A percentile compares a stretch with the other conserved stretches of the same genome.
Evolutionary conservation across 1,284 basidiomycete species (phyloP).

Genomic region (Malassezia brasiliensis): DNA sequence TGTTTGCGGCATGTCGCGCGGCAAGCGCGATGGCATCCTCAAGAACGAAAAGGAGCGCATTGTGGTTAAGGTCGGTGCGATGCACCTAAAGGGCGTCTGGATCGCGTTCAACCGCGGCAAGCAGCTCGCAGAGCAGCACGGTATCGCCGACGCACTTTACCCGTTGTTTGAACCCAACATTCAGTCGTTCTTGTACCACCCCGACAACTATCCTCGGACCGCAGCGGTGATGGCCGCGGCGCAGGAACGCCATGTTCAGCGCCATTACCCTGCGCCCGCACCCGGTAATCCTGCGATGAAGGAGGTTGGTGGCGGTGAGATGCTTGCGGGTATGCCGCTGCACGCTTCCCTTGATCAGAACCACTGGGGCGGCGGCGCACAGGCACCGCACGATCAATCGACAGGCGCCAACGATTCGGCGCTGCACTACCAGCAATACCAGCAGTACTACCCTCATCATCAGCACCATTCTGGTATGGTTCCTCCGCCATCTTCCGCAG

Average conservation of each 20-base stretch:
- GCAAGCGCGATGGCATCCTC: conserved; percentile 47
- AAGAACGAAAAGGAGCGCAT: conserved; percentile 49
- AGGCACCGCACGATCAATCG: conserved; percentile 2
- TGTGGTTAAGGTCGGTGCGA: conserved; percentile 47
- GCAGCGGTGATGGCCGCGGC: conserved; percentile 47
- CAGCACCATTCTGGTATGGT: conserved; percentile 9
- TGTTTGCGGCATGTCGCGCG: conserved; percentile 47
- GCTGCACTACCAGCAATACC: conserved; percentile 8
- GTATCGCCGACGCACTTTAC: conserved; percentile 43
- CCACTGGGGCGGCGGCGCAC: conserved; percentile 5
- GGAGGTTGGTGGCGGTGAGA: conserved; percentile 7
- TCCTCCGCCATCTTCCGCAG: background rate
- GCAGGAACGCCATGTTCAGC: conserved; percentile 40
- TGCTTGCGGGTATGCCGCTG: conserved; percentile 2
- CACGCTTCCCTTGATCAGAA: background rate
- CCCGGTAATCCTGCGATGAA: conserved; percentile 2
- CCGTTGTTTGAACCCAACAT: conserved; percentile 48
- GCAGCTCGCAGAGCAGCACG: conserved; percentile 45
- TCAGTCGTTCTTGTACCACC: conserved; percentile 47
- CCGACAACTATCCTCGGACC: conserved; percentile 46
- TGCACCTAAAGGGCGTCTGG: conserved; percentile 49
- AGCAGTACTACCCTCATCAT: conserved; percentile 14
- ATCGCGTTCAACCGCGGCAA: conserved; percentile 46
- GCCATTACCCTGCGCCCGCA: conserved; percentile 17
- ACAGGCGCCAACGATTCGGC: background rate